Conservation (phyloP, 306 rosid genomes). For the Nissolia schottii region DNA sequence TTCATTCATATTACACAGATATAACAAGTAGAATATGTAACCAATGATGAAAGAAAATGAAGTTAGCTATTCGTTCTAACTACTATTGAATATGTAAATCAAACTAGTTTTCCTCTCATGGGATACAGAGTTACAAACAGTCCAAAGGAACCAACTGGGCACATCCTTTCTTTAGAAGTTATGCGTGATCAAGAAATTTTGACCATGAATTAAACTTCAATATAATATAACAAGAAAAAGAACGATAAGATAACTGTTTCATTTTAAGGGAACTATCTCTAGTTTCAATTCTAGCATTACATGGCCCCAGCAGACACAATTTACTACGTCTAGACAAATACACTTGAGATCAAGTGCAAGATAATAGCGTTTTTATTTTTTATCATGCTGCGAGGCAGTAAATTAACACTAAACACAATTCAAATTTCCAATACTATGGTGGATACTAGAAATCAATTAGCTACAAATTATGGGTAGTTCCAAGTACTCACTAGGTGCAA, state of each 20-base stretch:
- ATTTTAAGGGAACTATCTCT: constrained; percentile 7
- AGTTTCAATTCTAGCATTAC: background rate
- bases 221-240: background rate
- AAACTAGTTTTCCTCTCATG: background rate
- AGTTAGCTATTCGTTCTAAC: background rate
- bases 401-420: background rate
- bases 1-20: background rate
- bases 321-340: background rate
- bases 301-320: background rate
- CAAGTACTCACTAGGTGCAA: constrained; percentile 84
- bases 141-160: background rate
- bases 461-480: background rate
- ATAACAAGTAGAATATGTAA: constrained; percentile 2
- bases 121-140: background rate
- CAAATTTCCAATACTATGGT: background rate
- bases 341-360: background rate
- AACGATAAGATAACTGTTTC: background rate
- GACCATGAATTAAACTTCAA: background rate
- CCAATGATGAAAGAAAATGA: background rate
- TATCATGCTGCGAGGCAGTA: background rate
- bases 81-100: background rate
- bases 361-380: background rate
- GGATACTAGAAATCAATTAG: background rate
- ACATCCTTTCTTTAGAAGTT: background rate
- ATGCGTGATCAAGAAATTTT: background rate